Evolutionary conservation across 2,329 filamentous ascomycete species (phyloP), one percentile per base, ranked within the genome.

Genomic region (Lasiodiplodia gonubiensis): DNA sequence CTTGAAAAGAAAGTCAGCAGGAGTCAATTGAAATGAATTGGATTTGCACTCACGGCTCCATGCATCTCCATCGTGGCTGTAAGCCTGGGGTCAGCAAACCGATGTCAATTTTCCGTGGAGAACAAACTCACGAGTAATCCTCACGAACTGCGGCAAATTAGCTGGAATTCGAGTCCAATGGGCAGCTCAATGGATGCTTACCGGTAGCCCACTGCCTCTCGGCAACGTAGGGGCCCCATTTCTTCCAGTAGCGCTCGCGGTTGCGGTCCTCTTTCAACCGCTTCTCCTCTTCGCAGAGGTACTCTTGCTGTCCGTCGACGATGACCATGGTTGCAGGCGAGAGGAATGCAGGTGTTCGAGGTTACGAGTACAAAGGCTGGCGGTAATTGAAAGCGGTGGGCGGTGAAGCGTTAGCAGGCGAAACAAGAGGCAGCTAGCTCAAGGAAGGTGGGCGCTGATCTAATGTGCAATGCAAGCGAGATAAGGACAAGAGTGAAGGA

Each of bases 131-230:
- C 85, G 88, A 90, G 81, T 98, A 98, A 82, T 98, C 94, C 85
- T 97, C 94, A 76, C 93, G 88, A 69, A 97, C 93, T 90, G 79
- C 73, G 68, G 64, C 69, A 48, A 69, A 71, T 80, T 73, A 80
- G 77, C 71, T 37, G 64, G 67, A 54, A 25, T 16, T 64, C 59
- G 21, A 37, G 55, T 25, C 59, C 12, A 14, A 14, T 18, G 18
- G 48, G 14, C 66, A 4, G 11, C 72, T 46, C 23, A 48, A 39
- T 52, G 23, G 67, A n/a, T n/a, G 74, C 87, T 77, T 82, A 91
- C 92, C 93, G 72, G 93, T 97, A 68, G 94, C 93, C 94, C 94
- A 97, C 83, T 97, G 94, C 76, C 94, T 86, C 83, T 98, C 94
- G 66, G 94, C 89, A 73, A 97, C 90, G 76, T 97, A 98, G 27